Base-by-base conservation (phyloP, 1,284 basidiomycete species). In the Ganoderma lucidum region DNA sequence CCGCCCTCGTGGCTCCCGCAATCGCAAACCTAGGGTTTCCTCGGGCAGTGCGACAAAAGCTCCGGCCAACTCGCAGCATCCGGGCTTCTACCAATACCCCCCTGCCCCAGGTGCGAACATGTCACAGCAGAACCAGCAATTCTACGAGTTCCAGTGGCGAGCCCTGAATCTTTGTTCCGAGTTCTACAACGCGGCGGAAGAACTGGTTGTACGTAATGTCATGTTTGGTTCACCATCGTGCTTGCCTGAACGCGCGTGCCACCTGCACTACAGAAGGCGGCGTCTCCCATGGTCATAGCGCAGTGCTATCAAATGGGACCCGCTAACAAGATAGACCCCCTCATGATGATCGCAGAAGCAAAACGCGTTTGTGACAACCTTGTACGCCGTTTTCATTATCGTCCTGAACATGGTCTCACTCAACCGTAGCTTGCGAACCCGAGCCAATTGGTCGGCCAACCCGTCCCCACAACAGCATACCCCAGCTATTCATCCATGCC, bases 101-200 rank as follows among this genome's bases (percentile, higher is more conserved):
- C 77, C 80, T 32, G 75, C 77, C 5, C 78, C 81, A 15, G 75
- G 73, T 30, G 73, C 76, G 39, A 77, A 77, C 61, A 89, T 45
- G 86, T 87, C 71, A 80, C 90, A 9, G 87, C 90, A 90, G 75
- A 92, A 92, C 76, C 90, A 93, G 73, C 88, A 90, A 75, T 93
- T 93, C 79, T 92, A 93, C 77, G 92, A 94, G 77, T 94, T 94
- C 75, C 92, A 94, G 77, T 94, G 93, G 92, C 87, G 92, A 63
- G 88, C 93, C 53, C 80, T 94, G 66, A 93, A 93, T 76, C 81
- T 94, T 48, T 94, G 93, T 78, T 88, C 90, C 2, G 93, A 94
- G 77, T 94, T 94, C 77, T 94, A 94, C 80, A 90, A 89, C 44
- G 92, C 93, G 8, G 93, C 93, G 19, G 93, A 93, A 78, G 93